These are phyloP conservation scores for Brettanomyces custersianus DNA, from an alignment of 805 yeast species.

Conservation along the genomic window DNA sequence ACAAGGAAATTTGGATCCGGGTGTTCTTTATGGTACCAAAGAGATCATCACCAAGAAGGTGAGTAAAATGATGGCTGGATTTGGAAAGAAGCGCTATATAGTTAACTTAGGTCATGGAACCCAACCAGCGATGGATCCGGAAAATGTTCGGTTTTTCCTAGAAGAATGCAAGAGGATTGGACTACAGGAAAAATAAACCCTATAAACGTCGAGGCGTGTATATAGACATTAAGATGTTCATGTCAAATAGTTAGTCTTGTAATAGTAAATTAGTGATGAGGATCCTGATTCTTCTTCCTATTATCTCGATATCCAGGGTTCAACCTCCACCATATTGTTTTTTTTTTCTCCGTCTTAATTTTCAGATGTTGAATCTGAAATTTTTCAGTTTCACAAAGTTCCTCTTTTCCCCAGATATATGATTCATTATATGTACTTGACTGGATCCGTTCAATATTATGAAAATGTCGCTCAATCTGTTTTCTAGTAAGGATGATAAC, in stretches of 20 bases:
- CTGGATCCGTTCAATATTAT: too few species aligned
- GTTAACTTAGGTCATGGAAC: constrained; percentile 98
- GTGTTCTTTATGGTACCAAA: constrained; percentile 82
- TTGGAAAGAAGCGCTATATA: constrained; percentile 86
- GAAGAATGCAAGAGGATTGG: constrained; percentile 83
- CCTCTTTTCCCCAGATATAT: background rate
- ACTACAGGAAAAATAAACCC: background rate
- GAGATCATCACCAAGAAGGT: constrained; percentile 76
- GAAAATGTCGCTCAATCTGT: background rate
- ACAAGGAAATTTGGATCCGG: constrained; percentile 96
- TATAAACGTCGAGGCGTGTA: too few species aligned
- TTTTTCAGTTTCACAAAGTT: background rate
- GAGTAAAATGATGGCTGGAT: constrained; percentile 79
- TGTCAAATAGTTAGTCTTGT: too few species aligned
- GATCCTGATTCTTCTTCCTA: too few species aligned
- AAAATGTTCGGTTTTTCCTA: constrained; percentile 73
- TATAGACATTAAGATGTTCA: too few species aligned
- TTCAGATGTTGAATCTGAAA: too few species aligned
- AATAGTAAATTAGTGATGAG: too few species aligned
- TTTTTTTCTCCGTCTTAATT: too few species aligned
- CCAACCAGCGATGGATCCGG: constrained; percentile 96
- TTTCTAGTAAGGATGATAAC: constrained; percentile 1
- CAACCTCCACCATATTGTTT: too few species aligned
- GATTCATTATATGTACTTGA: too few species aligned
- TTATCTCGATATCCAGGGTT: too few species aligned